Evolutionary conservation across 176 grass and related monocot genomes (phyloP).

Genomic region (Urochloa ruziziensis): DNA sequence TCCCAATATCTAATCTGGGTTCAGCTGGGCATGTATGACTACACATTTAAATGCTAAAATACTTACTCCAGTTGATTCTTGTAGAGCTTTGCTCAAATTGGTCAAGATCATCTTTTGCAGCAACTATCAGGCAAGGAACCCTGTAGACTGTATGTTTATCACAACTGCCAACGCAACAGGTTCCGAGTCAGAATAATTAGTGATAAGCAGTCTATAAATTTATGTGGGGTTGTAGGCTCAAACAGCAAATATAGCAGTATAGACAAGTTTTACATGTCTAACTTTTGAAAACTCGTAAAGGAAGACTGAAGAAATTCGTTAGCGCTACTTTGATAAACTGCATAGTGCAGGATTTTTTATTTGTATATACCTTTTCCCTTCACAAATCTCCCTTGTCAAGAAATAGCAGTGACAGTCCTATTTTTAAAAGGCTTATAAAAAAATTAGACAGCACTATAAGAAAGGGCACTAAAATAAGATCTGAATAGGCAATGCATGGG

Average conservation of each 20-base stretch:
- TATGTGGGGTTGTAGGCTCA: background rate
- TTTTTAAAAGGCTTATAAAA: no score
- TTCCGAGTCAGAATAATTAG: background rate
- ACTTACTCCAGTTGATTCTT: slow-evolving; percentile 91
- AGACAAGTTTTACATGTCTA: background rate
- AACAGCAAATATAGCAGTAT: background rate
- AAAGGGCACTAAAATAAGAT: background rate
- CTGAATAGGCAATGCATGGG: background rate
- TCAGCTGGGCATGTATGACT: background rate
- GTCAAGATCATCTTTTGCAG: slow-evolving; percentile 97
- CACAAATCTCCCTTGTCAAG: background rate
- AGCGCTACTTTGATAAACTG: background rate
- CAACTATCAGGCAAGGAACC: slow-evolving; percentile 93
- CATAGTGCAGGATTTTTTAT: background rate
- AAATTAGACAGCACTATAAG: no score
- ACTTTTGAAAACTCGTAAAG: background rate
- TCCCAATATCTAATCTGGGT: background rate
- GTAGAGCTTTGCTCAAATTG: slow-evolving; percentile 79
- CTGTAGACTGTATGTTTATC: slow-evolving; percentile 85
- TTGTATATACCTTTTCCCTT: background rate
- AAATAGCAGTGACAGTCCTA: no score
- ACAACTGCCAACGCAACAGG: slow-evolving; percentile 48
- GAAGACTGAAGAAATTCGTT: background rate
- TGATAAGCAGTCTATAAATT: background rate
- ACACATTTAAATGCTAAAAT: background rate